These are phyloP conservation scores for Trametopsis cervina DNA, from an alignment of 768 basidiomycete species.

Conservation along the genomic window DNA sequence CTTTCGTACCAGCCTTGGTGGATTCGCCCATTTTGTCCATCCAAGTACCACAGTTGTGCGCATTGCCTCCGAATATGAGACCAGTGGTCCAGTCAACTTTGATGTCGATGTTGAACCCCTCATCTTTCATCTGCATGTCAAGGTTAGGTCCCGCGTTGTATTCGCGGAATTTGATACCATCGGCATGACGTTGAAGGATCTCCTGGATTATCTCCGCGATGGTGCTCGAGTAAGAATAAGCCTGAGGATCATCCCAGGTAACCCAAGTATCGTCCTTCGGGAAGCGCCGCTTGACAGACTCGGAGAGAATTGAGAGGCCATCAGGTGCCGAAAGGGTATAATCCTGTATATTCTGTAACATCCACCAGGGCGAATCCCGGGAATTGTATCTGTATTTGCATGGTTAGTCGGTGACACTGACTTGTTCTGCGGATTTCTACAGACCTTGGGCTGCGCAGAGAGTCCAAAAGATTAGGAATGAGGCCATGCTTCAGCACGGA, in stretches of 20 bases:
- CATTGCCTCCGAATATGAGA: conserved; percentile 81
- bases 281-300: conserved; percentile 87
- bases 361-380: conserved; percentile 99
- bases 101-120: conserved; percentile 91
- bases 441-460: conserved; percentile 75
- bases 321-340: conserved; percentile 81
- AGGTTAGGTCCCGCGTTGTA: conserved; percentile 94
- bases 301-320: conserved; percentile 72
- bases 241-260: conserved; percentile 77
- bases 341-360: conserved; percentile 97
- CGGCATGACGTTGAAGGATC: conserved; percentile 88
- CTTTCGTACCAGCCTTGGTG: conserved; percentile 85
- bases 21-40: conserved; percentile 99
- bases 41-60: conserved; percentile 88
- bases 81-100: conserved; percentile 96
- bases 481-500: conserved; percentile 93
- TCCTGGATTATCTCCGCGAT: conserved; percentile 97
- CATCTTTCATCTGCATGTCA: conserved; percentile 94
- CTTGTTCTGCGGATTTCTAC: no score
- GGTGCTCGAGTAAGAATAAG: conserved; percentile 75
- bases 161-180: conserved; percentile 91
- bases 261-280: conserved; percentile 94
- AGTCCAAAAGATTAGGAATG: conserved; percentile 94
- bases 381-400: conserved; percentile 70
- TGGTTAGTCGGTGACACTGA: no score